Evolutionary conservation across 768 basidiomycete genomes (phyloP), one percentile per base, ranked within the genome.

Genomic region (Tricholomella constricta): DNA sequence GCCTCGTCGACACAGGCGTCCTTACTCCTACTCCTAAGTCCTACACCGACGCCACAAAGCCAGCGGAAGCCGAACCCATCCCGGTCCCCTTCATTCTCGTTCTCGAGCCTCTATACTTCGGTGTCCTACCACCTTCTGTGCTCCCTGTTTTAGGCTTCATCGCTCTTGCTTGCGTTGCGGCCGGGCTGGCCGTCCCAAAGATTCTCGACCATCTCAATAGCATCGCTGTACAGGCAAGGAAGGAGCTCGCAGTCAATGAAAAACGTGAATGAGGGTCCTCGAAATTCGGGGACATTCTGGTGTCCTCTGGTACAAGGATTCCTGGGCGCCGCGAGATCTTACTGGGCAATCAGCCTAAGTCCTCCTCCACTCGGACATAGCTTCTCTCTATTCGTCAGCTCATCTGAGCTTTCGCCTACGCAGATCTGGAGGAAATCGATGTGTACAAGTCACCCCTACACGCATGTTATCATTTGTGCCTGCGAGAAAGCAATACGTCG

Each of bases 41-140:
- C 55, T 38, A 52, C 10, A 22, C 27, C 20, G 45, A 58, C 29
- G 37, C 57, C 46, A 57, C 55, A 29, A 26, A 59, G 49, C 50
- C 57, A 35, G 57, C 56, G n/a, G n/a, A n/a, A n/a, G n/a, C n/a
- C n/a, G 55, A 60, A 26, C 38, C 59, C 14, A 53, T 48, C 12
- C 70, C 63, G 0, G 76, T 88, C 5, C 74, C 84, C 3, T 74
- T 88, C 57, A 65, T 75, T 50, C 58, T 88, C 14, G 66, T 73
- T 17, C 62, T 89, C 38, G 88, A 89, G 59, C 88, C 83, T 23
- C 66, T 83, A 1, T 74, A 80, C 49, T 61, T 83, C n/a, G 84
- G 82, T 14, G 65, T 84, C 20, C 64, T 89, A 25, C 87, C 87
- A 8, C 72, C 74, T 15, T 78, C 84, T 0, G 64, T 86, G n/a